Evolutionary conservation across 164 flowering plant genomes (phyloP).

Genomic region (Santalum album): DNA sequence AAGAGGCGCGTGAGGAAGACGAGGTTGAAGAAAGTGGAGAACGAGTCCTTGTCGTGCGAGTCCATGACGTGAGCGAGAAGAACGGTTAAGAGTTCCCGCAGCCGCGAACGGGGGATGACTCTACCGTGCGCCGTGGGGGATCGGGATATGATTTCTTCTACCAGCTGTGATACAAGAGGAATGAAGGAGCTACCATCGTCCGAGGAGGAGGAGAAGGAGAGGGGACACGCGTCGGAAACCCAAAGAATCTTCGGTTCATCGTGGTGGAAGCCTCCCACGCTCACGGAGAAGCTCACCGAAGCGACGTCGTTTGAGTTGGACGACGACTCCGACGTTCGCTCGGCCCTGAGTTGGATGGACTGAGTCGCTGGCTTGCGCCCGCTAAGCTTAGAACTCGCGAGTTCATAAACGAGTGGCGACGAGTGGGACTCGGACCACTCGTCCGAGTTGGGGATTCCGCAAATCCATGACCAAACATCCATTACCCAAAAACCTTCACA

Average conservation of each 20-base stretch:
- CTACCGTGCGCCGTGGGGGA: constrained; percentile 44
- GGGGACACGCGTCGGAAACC: constrained; percentile 67
- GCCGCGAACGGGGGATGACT: constrained; percentile 44
- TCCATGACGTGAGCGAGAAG: constrained; percentile 53
- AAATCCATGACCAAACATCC: constrained; percentile 92
- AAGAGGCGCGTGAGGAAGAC: constrained; percentile 66
- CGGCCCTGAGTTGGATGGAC: constrained; percentile 56
- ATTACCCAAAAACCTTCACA: constrained; percentile 9
- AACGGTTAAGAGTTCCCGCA: constrained; percentile 42
- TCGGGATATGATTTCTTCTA: constrained; percentile 56
- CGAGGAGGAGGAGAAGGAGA: constrained; percentile 23
- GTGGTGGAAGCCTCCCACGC: constrained; percentile 31
- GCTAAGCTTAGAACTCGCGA: constrained; percentile 20
- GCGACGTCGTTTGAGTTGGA: constrained; percentile 36
- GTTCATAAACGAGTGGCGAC: constrained; percentile 28
- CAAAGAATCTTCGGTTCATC: constrained; percentile 34
- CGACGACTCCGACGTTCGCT: constrained; percentile 33
- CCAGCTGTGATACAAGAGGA: constrained; percentile 68
- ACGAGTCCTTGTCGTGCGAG: constrained; percentile 55
- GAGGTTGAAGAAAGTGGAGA: constrained; percentile 60
- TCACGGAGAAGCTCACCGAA: constrained; percentile 44
- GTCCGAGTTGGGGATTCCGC: constrained; percentile 44
- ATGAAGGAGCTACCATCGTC: constrained; percentile 32
- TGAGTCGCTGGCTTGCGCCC: constrained; percentile 14
- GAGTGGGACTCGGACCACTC: constrained; percentile 42